Conservation (phyloP, 2,329 filamentous ascomycete species). For the Epichloe bromicola region DNA sequence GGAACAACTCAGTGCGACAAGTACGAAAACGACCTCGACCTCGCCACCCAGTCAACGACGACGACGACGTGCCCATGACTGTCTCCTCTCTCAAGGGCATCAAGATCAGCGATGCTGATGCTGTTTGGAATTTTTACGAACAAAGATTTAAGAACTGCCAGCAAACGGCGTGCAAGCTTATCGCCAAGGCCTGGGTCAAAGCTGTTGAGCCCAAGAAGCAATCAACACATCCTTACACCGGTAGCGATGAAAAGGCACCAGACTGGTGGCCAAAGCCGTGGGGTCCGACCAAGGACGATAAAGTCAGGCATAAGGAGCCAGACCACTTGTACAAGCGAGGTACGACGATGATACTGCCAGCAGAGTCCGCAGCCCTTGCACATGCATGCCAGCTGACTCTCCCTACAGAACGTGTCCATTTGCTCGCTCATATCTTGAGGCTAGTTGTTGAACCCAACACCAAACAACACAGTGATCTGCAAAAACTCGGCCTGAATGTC, state of each 20-base stretch:
- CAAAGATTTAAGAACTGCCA: constrained; percentile 52
- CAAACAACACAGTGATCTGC: constrained; percentile 37
- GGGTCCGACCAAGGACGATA: constrained; percentile 35
- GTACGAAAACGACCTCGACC: constrained; percentile 17
- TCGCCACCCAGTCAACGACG: constrained; percentile 25
- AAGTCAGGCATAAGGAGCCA: constrained; percentile 57
- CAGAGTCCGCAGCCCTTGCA: not conserved
- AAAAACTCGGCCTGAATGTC: constrained; percentile 39
- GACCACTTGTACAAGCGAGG: constrained; percentile 59
- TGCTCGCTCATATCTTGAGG: constrained; percentile 47
- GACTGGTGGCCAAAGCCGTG: constrained; percentile 54
- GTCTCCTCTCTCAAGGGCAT: constrained; percentile 31
- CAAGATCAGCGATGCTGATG: constrained; percentile 38
- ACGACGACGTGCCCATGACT: constrained; percentile 28
- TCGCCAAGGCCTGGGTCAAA: constrained; percentile 66
- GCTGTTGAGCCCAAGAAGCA: constrained; percentile 66
- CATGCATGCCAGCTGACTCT: not conserved
- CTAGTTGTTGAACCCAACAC: constrained; percentile 39
- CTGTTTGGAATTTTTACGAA: constrained; percentile 47
- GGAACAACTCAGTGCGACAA: constrained; percentile 17
- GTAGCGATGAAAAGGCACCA: constrained; percentile 47
- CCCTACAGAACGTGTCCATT: constrained; percentile 41
- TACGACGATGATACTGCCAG: constrained; percentile 20
- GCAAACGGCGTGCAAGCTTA: constrained; percentile 57
- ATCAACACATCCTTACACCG: constrained; percentile 58